A percentile compares a stretch with the other conserved stretches of the same genome.
Conservation (phyloP, 2,329 filamentous ascomycete genomes). For the Aspergillus terreus region DNA sequence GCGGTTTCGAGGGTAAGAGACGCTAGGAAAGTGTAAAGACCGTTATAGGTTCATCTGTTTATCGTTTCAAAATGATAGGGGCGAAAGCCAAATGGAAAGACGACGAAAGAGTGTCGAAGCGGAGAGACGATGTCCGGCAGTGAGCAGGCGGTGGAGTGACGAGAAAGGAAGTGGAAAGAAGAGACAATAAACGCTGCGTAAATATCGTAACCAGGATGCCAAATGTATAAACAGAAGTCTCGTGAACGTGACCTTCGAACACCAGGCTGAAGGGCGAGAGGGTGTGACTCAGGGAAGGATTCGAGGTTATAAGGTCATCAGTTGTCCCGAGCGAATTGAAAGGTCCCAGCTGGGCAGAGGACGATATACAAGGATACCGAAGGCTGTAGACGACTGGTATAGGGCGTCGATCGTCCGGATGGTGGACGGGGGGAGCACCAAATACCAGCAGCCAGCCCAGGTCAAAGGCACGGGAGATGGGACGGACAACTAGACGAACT, state of each 20-base stretch:
- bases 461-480: constrained; percentile 9
- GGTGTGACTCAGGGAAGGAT: constrained; percentile 28
- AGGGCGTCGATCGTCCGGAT: constrained; percentile 17
- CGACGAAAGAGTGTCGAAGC: constrained; percentile 19
- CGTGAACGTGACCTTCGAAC: constrained; percentile 31
- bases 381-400: constrained; percentile 23
- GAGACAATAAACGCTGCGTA: constrained; percentile 35
- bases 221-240: constrained; percentile 23
- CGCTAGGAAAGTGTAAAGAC: constrained; percentile 35
- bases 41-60: constrained; percentile 41
- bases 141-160: constrained; percentile 6
- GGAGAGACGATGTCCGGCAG: constrained; percentile 15
- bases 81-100: constrained; percentile 19
- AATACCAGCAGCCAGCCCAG: constrained; percentile 24
- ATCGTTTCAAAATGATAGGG: constrained; percentile 27
- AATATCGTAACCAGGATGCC: constrained; percentile 33
- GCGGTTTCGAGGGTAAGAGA: constrained; percentile 25
- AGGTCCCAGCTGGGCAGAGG: constrained; percentile 1
- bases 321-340: constrained; percentile 9
- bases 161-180: constrained; percentile 12
- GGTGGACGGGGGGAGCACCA: constrained; percentile 18
- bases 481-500: constrained; percentile 15
- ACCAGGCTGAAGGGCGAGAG: constrained; percentile 31
- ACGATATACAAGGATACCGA: constrained; percentile 18
- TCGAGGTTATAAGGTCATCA: constrained; percentile 27